Evolutionary conservation across 1,284 basidiomycete species (phyloP), one percentile per base, ranked within the genome.

Genomic region (Trametes versicolor): DNA sequence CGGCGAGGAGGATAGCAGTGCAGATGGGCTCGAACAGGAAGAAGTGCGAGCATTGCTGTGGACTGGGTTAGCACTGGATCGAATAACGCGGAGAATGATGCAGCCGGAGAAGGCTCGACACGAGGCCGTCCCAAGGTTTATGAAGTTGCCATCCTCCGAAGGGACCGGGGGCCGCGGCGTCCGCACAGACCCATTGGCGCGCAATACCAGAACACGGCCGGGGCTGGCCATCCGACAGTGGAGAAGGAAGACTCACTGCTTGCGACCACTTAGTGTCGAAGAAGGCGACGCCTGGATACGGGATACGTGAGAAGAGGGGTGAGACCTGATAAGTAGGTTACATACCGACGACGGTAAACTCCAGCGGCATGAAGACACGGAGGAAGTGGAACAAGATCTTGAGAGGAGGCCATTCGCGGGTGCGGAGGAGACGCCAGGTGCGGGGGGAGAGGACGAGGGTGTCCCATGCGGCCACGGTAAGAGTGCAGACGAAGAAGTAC

Each of bases 391-490:
- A 93, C 50, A 93, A 79, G 47, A 88, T 76, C 77, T 94, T 94
- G 74, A 94, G 85, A 0, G 83, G 76, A 0, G 92, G 92, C 92
- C 92, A 94, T 70, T 87, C 87, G 49, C 83, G 80, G n/a, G 83
- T 81, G 73, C 84, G 86, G 70, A 88, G 76, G 60, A 94, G 85
- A 47, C 88, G 85, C 85, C 88, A 94, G 60, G 89, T 88, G 55
- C 92, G 80, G 0, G 92, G 92, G 7, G 88, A 89, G 50, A 94
- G 84, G 25, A 94, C 92, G 69, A 94, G 87, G 37, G 92, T 89
- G 72, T 94, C 92, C 92, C 92, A 94, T 12, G 92, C 92, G 0
- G 92, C 90, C 60, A 94, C 91, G 55, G 92, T 94, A 64, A 94
- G 85, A 0, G 92, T 92, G 80, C 92, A 94, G 64, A 94, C 92